Percentiles rank a stretch among this genome's conserved stretches.
Conservation (phyloP, 805 yeast genomes). For the Kuraishia ogatae region DNA sequence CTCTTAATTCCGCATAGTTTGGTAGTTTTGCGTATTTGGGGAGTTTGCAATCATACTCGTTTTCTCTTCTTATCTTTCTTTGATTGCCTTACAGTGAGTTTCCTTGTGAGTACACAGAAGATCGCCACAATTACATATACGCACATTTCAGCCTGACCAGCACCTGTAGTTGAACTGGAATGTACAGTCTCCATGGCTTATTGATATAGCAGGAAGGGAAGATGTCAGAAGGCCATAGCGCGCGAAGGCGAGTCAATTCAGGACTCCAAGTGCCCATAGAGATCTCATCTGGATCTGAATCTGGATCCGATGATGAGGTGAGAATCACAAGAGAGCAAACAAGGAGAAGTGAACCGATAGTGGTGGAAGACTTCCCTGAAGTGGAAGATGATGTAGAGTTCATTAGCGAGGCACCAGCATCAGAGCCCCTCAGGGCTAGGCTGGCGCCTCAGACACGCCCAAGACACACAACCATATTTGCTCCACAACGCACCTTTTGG, state of each 20-base stretch:
- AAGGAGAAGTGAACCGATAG: background rate
- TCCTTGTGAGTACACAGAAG: too few species aligned
- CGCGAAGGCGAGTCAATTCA: background rate
- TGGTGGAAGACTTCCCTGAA: background rate
- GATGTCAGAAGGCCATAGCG: background rate
- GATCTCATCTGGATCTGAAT: background rate
- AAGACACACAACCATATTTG: background rate
- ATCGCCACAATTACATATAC: background rate
- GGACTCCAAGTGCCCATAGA: background rate
- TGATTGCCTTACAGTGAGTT: too few species aligned
- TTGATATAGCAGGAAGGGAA: background rate
- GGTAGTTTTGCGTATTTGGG: too few species aligned
- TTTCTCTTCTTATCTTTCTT: too few species aligned
- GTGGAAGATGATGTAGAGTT: background rate
- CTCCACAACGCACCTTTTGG: background rate
- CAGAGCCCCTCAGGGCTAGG: background rate
- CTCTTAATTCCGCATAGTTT: too few species aligned
- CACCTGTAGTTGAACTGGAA: background rate
- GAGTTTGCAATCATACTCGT: too few species aligned
- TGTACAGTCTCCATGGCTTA: background rate
- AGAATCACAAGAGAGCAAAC: background rate
- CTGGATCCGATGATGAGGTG: slow-evolving; percentile 1
- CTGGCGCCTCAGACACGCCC: background rate
- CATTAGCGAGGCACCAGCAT: background rate
- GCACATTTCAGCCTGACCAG: background rate